These are phyloP conservation scores for Leccinum pellstonianum DNA, from an alignment of 768 basidiomycete genomes.

Conservation along the genomic window DNA sequence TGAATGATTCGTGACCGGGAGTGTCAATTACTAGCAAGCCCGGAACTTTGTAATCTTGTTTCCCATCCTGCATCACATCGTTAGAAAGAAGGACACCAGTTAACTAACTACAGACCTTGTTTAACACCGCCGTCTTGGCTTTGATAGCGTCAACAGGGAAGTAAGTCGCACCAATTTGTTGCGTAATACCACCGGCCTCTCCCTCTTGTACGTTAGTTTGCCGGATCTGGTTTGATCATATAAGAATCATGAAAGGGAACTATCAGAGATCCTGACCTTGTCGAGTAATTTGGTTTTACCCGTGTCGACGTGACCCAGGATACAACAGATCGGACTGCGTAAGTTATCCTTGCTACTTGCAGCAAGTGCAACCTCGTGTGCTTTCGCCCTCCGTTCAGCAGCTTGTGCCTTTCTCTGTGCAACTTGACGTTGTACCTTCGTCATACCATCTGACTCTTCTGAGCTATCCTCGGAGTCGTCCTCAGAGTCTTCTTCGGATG, in stretches of 20 bases:
- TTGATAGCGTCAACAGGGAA: constrained; percentile 96
- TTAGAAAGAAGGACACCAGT: constrained; percentile 6
- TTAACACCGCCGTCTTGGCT: constrained; percentile 91
- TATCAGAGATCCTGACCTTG: constrained; percentile 56
- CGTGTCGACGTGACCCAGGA: constrained; percentile 98
- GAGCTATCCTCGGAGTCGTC: constrained; percentile 45
- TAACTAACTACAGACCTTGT: constrained; percentile 52
- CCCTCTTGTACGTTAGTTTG: constrained; percentile 99
- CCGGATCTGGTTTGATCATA: constrained; percentile 65
- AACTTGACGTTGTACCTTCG: constrained; percentile 61
- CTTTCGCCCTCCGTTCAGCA: constrained; percentile 74
- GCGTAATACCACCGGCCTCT: constrained; percentile 99
- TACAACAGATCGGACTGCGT: constrained; percentile 97
- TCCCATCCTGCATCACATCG: constrained; percentile 52
- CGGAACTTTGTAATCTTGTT: constrained; percentile 93
- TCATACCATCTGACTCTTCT: constrained; percentile 58
- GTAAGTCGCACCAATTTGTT: constrained; percentile 99
- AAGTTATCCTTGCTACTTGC: constrained; percentile 86
- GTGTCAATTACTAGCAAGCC: constrained; percentile 97
- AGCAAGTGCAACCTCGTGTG: constrained; percentile 82
- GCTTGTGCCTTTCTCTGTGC: constrained; percentile 80
- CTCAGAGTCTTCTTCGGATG: constrained; percentile 48
- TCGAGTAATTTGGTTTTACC: constrained; percentile 98
- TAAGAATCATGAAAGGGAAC: constrained; percentile 4
- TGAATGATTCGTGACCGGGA: constrained; percentile 99